These are phyloP conservation scores for Cyclotella atomus DNA, from an alignment of 108 stramenopile genomes.

Conservation along the genomic window DNA sequence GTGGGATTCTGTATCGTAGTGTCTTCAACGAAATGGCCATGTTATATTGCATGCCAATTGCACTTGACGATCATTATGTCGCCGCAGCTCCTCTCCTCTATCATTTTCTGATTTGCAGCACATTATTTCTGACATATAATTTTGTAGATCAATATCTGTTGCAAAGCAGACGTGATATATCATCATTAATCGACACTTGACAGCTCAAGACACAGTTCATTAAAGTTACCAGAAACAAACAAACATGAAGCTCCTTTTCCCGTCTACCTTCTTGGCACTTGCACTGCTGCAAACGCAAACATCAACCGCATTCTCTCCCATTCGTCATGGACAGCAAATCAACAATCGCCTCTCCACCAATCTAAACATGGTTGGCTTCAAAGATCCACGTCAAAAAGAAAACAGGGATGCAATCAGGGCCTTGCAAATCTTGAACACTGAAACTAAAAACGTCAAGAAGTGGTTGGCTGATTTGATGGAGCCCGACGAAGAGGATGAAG, in stretches of 20 bases:
- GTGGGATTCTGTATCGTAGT: no score
- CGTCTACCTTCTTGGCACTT: neutral
- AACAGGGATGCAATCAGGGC: neutral
- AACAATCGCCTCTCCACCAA: neutral
- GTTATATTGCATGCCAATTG: no score
- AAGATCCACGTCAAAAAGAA: conserved; percentile 6
- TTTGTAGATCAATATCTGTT: no score
- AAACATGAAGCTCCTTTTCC: neutral
- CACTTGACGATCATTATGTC: no score
- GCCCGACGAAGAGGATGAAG: neutral
- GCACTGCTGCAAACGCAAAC: neutral
- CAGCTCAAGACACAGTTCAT: no score
- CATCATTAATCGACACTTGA: no score
- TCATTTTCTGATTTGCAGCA: no score
- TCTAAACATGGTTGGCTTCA: conserved; percentile 8
- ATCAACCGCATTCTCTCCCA: neutral
- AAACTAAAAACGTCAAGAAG: conserved; percentile 9
- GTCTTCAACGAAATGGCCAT: no score
- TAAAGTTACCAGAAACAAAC: neutral
- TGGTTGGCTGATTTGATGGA: neutral
- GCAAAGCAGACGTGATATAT: no score
- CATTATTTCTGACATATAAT: no score
- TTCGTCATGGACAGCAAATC: neutral
- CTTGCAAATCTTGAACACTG: neutral
- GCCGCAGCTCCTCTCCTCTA: no score